Evolutionary conservation across 345 rosid species (phyloP).

Genomic region (Melaleuca quinquenervia): DNA sequence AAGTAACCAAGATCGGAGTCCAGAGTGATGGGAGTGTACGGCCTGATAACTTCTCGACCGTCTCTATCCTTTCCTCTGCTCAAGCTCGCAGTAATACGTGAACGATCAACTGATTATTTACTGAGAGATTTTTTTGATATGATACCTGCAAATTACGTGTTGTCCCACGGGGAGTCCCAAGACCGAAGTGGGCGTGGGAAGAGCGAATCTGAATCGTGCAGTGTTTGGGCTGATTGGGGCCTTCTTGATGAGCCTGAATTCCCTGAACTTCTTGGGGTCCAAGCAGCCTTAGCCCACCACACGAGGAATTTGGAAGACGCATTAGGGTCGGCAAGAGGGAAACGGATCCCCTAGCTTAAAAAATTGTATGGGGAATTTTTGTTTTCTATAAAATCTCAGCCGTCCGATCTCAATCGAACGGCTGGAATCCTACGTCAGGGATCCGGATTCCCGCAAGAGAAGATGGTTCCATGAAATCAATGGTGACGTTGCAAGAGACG

Average conservation of each 20-base stretch:
- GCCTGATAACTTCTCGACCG: constrained; percentile 30
- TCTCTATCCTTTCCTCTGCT: constrained; percentile 30
- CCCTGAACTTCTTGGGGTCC: constrained; percentile 21
- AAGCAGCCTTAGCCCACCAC: constrained; percentile 7
- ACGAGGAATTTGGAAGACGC: neutral
- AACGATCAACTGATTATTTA: neutral
- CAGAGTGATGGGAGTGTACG: constrained; percentile 41
- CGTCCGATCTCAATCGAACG: no score
- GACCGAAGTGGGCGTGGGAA: constrained; percentile 10
- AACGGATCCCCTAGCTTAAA: no score
- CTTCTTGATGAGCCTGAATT: constrained; percentile 17
- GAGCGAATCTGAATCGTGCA: constrained; percentile 24
- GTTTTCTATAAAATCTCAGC: no score
- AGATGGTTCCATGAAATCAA: neutral
- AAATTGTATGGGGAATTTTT: no score
- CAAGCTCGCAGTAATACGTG: neutral
- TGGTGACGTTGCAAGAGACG: no score
- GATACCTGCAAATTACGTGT: constrained; percentile 19
- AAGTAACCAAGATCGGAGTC: constrained; percentile 40
- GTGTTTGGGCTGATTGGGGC: constrained; percentile 17
- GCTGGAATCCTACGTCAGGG: no score
- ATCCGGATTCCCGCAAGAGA: no score
- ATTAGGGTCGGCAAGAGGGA: no score
- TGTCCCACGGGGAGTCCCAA: constrained; percentile 27
- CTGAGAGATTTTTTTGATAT: neutral